A percentile compares a stretch with the other conserved stretches of the same genome.
Conservation (phyloP, 2,329 filamentous ascomycete genomes). For the Ceratocystis destructans region DNA sequence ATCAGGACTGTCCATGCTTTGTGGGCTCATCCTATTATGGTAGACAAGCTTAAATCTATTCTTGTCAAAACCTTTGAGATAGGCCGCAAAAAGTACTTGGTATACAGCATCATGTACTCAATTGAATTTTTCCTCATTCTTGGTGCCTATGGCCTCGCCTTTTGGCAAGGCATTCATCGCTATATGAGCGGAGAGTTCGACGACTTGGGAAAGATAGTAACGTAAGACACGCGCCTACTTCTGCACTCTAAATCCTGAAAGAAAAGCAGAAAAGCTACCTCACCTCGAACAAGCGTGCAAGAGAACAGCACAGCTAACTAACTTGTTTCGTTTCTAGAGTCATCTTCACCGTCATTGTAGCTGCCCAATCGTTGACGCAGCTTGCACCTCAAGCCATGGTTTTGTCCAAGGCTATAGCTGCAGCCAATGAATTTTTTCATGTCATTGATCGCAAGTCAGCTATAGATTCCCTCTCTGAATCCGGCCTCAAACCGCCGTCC, state of each 20-base stretch:
- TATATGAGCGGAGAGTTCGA: conserved; percentile 32
- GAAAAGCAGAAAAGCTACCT: neutral
- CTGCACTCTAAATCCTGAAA: neutral
- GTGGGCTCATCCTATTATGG: conserved; percentile 33
- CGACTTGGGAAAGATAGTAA: conserved; percentile 34
- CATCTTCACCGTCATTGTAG: conserved; percentile 35
- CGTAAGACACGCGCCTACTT: conserved; percentile 26
- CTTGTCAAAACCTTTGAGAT: conserved; percentile 30
- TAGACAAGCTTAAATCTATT: conserved; percentile 30
- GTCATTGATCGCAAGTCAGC: conserved; percentile 34
- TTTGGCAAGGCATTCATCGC: conserved; percentile 40
- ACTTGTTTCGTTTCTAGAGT: conserved; percentile 25
- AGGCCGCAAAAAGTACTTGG: conserved; percentile 32
- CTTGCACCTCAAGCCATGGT: conserved; percentile 35
- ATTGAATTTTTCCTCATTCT: conserved; percentile 36
- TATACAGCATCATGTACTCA: conserved; percentile 33
- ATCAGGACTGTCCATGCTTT: conserved; percentile 40
- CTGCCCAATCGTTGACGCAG: conserved; percentile 32
- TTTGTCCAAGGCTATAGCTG: conserved; percentile 34
- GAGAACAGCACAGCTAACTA: neutral
- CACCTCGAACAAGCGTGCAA: neutral
- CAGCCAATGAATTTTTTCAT: conserved; percentile 34
- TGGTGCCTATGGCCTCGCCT: conserved; percentile 35
- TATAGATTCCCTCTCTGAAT: conserved; percentile 32
- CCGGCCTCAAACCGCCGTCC: conserved; percentile 24